phyloP scores from a whole-genome alignment of 306 rosid genomes.

The Vicia villosa region DNA sequence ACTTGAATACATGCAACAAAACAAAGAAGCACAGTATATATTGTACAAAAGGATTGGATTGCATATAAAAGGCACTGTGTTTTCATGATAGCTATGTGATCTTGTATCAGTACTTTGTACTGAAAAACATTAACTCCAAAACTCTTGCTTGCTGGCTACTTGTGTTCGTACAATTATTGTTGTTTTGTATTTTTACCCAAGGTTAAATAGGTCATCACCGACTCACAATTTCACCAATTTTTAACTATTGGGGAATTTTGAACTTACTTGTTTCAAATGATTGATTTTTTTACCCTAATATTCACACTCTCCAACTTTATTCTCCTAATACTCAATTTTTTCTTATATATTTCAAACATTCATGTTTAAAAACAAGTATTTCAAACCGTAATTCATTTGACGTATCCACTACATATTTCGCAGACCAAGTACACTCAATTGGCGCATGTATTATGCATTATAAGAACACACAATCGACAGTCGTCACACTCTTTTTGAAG shows the following conservation, averaged over 20 bases:
- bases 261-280: conserved; percentile 9
- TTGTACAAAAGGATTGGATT: conserved; percentile 33
- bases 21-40: conserved; percentile 32
- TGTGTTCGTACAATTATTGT: conserved; percentile 56
- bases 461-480: too few species aligned
- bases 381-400: too few species aligned
- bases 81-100: conserved; percentile 41
- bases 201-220: conserved; percentile 40
- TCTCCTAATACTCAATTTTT: too few species aligned
- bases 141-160: conserved; percentile 45
- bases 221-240: background rate
- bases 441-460: too few species aligned
- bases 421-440: too few species aligned
- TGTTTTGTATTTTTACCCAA: conserved; percentile 35
- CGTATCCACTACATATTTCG: too few species aligned
- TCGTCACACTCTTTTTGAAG: too few species aligned
- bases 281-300: too few species aligned
- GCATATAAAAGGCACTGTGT: conserved; percentile 36
- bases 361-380: too few species aligned
- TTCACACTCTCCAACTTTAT: too few species aligned
- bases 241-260: conserved; percentile 12
- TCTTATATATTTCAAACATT: too few species aligned
- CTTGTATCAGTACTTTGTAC: conserved; percentile 57
- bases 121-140: conserved; percentile 59
- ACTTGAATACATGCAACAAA: conserved; percentile 51